Evolutionary conservation across 345 rosid genomes (phyloP).

Genomic region (Linum lewisii): DNA sequence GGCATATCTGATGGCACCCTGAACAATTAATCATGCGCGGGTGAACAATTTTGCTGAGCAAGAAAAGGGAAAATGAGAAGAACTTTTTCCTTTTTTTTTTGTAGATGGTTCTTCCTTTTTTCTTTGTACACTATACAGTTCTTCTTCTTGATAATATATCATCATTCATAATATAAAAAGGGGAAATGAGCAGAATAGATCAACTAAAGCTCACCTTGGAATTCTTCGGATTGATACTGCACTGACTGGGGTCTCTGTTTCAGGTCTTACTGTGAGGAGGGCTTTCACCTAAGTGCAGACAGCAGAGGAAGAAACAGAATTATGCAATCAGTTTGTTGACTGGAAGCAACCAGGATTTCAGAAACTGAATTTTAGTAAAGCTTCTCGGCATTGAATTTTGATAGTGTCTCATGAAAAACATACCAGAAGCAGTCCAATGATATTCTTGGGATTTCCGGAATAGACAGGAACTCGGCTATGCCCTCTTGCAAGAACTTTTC

Average conservation of each 20-base stretch:
- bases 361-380: no score
- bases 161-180: background rate
- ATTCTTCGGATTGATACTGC: constrained; percentile 87
- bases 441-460: constrained; percentile 71
- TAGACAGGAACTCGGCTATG: constrained; percentile 96
- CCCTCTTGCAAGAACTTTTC: constrained; percentile 84
- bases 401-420: no score
- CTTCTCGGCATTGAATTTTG: no score
- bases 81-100: background rate
- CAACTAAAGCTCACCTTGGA: constrained; percentile 46
- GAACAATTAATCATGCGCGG: constrained; percentile 14
- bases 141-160: background rate
- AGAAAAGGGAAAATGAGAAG: background rate
- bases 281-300: constrained; percentile 63
- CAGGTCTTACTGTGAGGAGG: constrained; percentile 93
- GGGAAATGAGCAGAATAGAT: background rate
- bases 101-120: no score
- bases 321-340: no score
- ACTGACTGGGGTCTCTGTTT: constrained; percentile 84
- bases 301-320: background rate
- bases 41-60: background rate
- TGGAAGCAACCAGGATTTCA: background rate
- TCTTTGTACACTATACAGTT: background rate
- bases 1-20: constrained; percentile 99
- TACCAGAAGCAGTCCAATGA: constrained; percentile 91